Evolutionary conservation across 2,329 filamentous ascomycete genomes (phyloP).

Genomic region (Fusarium camptoceras): DNA sequence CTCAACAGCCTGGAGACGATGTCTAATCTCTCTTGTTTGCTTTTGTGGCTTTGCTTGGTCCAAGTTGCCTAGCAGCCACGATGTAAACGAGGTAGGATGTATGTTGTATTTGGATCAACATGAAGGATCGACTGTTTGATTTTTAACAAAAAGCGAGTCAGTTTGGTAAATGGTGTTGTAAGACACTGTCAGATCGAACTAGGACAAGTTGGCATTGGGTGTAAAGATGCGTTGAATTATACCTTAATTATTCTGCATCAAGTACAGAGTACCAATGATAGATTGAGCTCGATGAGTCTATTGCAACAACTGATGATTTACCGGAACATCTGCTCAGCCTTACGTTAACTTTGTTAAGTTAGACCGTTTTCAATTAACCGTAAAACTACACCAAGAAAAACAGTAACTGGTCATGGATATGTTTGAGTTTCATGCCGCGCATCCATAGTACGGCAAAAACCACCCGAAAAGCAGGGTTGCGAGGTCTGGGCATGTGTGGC

Average conservation of each 20-base stretch:
- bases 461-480: constrained; percentile 46
- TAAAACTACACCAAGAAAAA: background rate
- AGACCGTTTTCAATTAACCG: background rate
- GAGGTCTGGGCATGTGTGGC: constrained; percentile 47
- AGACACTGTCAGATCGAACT: background rate
- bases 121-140: constrained; percentile 4
- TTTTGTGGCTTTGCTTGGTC: constrained; percentile 13
- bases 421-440: constrained; percentile 19
- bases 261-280: background rate
- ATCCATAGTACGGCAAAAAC: constrained; percentile 37
- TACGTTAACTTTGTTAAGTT: background rate
- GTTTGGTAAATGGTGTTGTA: background rate
- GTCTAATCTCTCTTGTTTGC: constrained; percentile 10
- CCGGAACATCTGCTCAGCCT: constrained; percentile 8
- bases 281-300: background rate
- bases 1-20: background rate
- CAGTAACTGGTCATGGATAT: background rate
- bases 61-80: constrained; percentile 23
- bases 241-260: background rate
- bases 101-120: constrained; percentile 31
- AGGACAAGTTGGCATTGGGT: background rate
- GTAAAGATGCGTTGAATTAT: background rate
- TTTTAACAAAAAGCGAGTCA: background rate
- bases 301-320: background rate
- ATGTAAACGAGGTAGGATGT: background rate